Conservation (phyloP, 805 yeast species). For the Lachancea sp. region DNA sequence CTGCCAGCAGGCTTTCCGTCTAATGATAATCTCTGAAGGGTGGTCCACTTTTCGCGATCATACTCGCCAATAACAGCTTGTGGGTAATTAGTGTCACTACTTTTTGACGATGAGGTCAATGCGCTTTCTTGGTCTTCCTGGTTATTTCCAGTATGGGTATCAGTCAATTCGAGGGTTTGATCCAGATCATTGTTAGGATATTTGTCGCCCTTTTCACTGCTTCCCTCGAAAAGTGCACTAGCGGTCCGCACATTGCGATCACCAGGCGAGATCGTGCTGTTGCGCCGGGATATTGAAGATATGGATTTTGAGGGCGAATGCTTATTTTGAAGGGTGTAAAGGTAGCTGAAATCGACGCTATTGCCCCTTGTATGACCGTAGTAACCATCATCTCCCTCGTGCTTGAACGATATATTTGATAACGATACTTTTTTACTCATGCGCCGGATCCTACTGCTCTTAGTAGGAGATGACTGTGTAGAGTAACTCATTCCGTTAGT, state of each 20-base stretch:
- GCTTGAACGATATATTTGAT: conserved; percentile 26
- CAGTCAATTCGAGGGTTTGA: not conserved
- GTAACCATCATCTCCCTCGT: conserved; percentile 8
- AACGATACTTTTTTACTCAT: conserved; percentile 30
- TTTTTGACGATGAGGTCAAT: conserved; percentile 9
- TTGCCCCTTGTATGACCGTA: conserved; percentile 20
- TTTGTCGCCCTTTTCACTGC: not conserved
- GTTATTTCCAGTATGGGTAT: not conserved
- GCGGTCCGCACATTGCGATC: conserved; percentile 5
- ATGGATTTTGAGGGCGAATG: conserved; percentile 32
- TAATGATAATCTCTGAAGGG: conserved; percentile 8
- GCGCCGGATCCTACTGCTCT: conserved; percentile 21
- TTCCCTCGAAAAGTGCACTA: conserved; percentile 5
- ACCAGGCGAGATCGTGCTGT: conserved; percentile 5
- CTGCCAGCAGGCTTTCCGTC: not conserved
- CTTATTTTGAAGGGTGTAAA: conserved; percentile 26
- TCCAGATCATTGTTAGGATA: not conserved
- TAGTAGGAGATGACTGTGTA: conserved; percentile 27
- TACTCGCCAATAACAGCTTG: conserved; percentile 30
- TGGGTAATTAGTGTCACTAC: conserved; percentile 21
- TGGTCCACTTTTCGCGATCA: conserved; percentile 33
- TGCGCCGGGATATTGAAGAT: conserved; percentile 11
- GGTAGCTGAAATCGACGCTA: conserved; percentile 30
- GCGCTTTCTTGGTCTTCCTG: conserved; percentile 10
- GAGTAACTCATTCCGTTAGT: conserved; percentile 11